These are phyloP conservation scores for Cydonia oblonga DNA, from an alignment of 331 rosid genomes.

Conservation along the genomic window DNA sequence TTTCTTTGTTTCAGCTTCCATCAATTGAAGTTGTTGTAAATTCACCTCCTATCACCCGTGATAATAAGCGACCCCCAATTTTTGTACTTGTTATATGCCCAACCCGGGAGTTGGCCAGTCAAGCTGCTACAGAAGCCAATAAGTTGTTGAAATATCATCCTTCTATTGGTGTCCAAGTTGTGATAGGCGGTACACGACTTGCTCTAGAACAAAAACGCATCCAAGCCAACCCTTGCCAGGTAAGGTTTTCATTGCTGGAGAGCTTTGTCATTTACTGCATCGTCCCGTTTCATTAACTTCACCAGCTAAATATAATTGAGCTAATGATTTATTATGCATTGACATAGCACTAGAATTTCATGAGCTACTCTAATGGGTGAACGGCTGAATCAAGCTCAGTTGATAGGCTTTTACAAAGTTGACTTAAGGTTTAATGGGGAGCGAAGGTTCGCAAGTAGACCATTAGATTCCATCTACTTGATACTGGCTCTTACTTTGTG, in stretches of 20 bases:
- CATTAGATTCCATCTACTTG: not conserved
- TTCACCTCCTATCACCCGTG: slow-evolving; percentile 45
- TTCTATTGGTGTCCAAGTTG: slow-evolving; percentile 84
- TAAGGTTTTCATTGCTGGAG: slow-evolving; percentile 12
- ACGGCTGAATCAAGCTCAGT: not conserved
- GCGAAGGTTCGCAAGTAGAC: not conserved
- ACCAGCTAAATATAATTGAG: slow-evolving; percentile 6
- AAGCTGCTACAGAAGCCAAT: slow-evolving; percentile 83
- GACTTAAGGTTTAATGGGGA: not conserved
- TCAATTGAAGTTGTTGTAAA: slow-evolving; percentile 77
- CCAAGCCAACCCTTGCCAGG: slow-evolving; percentile 96
- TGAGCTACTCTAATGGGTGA: not conserved
- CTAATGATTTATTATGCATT: not conserved
- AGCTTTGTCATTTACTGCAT: not conserved
- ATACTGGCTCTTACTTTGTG: not conserved
- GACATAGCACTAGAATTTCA: not conserved
- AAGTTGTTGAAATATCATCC: slow-evolving; percentile 76
- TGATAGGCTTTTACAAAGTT: not conserved
- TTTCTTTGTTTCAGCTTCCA: slow-evolving; percentile 68
- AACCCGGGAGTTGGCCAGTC: slow-evolving; percentile 90
- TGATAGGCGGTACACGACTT: slow-evolving; percentile 91
- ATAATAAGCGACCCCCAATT: slow-evolving; percentile 72
- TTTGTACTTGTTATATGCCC: slow-evolving; percentile 88
- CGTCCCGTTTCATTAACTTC: not conserved
- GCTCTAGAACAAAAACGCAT: slow-evolving; percentile 77